These are phyloP conservation scores for Ogataea pignaliae DNA, from an alignment of 805 yeast genomes.

Conservation along the genomic window DNA sequence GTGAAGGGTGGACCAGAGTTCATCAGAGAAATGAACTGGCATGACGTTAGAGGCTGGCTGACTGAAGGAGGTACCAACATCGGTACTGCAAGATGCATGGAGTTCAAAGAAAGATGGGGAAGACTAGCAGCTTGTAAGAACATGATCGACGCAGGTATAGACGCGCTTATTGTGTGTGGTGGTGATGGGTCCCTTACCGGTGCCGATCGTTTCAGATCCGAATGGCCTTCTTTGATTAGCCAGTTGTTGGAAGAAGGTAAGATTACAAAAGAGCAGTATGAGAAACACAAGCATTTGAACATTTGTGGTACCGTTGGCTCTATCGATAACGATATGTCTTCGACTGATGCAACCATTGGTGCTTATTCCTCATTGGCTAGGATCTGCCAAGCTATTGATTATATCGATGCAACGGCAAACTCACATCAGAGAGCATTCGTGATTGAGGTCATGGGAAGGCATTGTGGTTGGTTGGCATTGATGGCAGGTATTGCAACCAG, in stretches of 20 bases:
- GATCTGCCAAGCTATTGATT: constrained; percentile 91
- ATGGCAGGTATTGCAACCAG: constrained; percentile 97
- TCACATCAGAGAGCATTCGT: constrained; percentile 98
- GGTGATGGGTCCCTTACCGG: constrained; percentile 99
- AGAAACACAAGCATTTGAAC: constrained; percentile 65
- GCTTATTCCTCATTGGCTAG: constrained; percentile 91
- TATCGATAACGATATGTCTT: constrained; percentile 96
- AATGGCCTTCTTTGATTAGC: constrained; percentile 85
- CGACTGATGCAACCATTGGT: constrained; percentile 95
- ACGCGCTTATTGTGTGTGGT: constrained; percentile 93
- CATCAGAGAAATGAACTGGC: constrained; percentile 65
- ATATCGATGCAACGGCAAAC: constrained; percentile 95
- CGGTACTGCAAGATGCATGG: constrained; percentile 84
- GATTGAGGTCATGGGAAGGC: constrained; percentile 98
- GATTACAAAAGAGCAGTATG: constrained; percentile 54
- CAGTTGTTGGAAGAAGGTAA: constrained; percentile 59
- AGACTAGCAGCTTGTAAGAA: constrained; percentile 80
- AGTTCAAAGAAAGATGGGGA: constrained; percentile 81
- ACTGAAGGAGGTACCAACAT: constrained; percentile 72
- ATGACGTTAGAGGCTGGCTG: constrained; percentile 67
- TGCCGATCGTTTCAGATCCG: constrained; percentile 89
- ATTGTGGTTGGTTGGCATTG: constrained; percentile 97
- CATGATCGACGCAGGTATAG: constrained; percentile 83
- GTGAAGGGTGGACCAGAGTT: constrained; percentile 57
- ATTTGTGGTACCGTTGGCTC: constrained; percentile 96